Conservation (phyloP, 306 rosid genomes). For the Nissolia schottii region DNA sequence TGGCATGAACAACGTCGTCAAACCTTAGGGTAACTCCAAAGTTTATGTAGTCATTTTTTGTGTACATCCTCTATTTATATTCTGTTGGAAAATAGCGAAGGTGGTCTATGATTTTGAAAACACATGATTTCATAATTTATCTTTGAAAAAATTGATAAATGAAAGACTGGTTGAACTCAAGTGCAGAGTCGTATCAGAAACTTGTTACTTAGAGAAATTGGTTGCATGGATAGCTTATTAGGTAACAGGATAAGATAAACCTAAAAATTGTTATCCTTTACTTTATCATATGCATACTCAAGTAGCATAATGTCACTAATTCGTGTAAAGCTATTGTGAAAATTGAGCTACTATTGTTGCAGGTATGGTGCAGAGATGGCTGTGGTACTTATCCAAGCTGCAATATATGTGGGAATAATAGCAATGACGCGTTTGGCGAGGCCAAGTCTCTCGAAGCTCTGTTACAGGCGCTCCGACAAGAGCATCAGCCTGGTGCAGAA, state of each 20-base stretch:
- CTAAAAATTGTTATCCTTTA: too few species aligned
- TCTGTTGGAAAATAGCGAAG: neutral
- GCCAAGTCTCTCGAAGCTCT: slow-evolving; percentile 66
- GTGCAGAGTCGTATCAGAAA: too few species aligned
- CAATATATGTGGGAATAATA: slow-evolving; percentile 52
- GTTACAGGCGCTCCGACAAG: slow-evolving; percentile 69
- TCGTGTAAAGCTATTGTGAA: slow-evolving; percentile 19
- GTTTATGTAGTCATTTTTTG: neutral
- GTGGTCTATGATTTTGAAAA: neutral
- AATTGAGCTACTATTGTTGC: neutral
- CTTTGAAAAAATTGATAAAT: too few species aligned
- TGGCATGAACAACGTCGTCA: slow-evolving; percentile 81
- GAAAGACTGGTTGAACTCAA: too few species aligned
- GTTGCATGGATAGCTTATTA: too few species aligned
- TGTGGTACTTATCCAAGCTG: slow-evolving; percentile 45
- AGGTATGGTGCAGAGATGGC: slow-evolving; percentile 77
- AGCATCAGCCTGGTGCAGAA: slow-evolving; percentile 42
- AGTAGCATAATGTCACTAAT: too few species aligned
- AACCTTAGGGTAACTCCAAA: slow-evolving; percentile 65
- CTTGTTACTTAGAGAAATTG: too few species aligned
- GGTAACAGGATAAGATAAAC: too few species aligned
- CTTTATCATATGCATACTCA: too few species aligned
- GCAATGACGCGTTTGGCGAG: slow-evolving; percentile 64
- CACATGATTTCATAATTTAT: too few species aligned
- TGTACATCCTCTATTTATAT: neutral